Percentiles rank a stretch among this genome's conserved stretches.
Evolutionary conservation across 1,284 basidiomycete species (phyloP).

Genomic region (Irpex sp.): DNA sequence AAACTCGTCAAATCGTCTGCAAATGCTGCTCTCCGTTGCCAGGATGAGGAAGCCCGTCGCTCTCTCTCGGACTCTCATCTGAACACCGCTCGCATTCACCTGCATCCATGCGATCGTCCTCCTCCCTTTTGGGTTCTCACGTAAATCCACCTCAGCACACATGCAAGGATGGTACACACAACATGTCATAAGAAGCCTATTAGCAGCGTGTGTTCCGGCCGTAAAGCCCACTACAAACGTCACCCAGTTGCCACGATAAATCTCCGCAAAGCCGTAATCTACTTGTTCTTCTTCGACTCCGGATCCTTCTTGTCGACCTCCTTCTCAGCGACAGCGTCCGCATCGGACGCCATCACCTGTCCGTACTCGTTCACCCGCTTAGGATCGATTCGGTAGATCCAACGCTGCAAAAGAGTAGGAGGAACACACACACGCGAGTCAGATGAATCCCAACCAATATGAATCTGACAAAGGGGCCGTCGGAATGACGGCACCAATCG

Average conservation of each 20-base stretch:
- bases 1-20: background rate
- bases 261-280: conserved; percentile 21
- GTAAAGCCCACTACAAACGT: conserved; percentile 6
- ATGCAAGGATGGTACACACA: background rate
- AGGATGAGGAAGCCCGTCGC: background rate
- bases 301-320: conserved; percentile 10
- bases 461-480: background rate
- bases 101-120: background rate
- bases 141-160: background rate
- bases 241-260: conserved; percentile 3
- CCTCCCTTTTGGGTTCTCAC: background rate
- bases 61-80: background rate
- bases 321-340: conserved; percentile 35
- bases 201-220: conserved; percentile 12
- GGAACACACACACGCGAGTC: too few species aligned
- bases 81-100: background rate
- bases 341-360: conserved; percentile 62
- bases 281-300: conserved; percentile 36
- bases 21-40: background rate
- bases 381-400: conserved; percentile 94
- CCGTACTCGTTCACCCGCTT: conserved; percentile 95
- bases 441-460: too few species aligned
- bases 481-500: background rate
- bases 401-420: conserved; percentile 48
- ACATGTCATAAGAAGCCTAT: background rate